Evolutionary conservation across 495 filamentous ascomycete genomes (phyloP), one percentile per base, ranked within the genome.

Genomic region (Rhizodiscina lignyota): DNA sequence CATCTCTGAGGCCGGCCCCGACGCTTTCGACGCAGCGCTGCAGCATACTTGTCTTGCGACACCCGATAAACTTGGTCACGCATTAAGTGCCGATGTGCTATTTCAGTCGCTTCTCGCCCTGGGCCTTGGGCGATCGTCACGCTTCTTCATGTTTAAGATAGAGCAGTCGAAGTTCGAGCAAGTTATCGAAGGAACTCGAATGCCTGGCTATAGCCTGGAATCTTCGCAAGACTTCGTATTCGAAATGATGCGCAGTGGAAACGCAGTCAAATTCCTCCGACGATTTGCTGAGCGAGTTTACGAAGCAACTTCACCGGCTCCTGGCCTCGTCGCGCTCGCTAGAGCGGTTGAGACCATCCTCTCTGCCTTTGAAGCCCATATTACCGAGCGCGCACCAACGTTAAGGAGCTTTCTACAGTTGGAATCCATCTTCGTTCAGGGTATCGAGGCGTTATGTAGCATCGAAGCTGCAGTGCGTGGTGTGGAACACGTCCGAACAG

Each of bases 71-170:
- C 18, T 30, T n/a, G 47, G 52, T 8, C 38, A 37, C 15, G 34
- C 44, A 18, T 21, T 26, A n/a, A 45, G 15, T 40, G 42, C 62
- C 13, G 57, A 63, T 28, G 40, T 65, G 1, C 74, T 82, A 43
- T 50, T 76, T 22, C 50, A 68, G 31, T 76, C 72, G 17, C 55
- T 94, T 15, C 52, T 82, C 23, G 68, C 71, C 33, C 65, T 94
- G 6, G 80, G 77, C 0, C 62, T 94, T 2, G 89, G 89, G 4
- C 69, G 83, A 55, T 77, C 72, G 33, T 94, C 87, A 0, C 53
- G 78, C 6, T 67, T 94, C 32, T 94, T 91, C 53, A 51, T 51
- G 1, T 93, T 75, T 61, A 63, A 83, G 36, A 48, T 63, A 20
- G 49, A 59, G 18, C 67, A 62, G 21, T 54, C 54, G 34, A 52